Conservation (phyloP, 225 moss, liverwort and hornwort species). For the Ulota crispa region DNA sequence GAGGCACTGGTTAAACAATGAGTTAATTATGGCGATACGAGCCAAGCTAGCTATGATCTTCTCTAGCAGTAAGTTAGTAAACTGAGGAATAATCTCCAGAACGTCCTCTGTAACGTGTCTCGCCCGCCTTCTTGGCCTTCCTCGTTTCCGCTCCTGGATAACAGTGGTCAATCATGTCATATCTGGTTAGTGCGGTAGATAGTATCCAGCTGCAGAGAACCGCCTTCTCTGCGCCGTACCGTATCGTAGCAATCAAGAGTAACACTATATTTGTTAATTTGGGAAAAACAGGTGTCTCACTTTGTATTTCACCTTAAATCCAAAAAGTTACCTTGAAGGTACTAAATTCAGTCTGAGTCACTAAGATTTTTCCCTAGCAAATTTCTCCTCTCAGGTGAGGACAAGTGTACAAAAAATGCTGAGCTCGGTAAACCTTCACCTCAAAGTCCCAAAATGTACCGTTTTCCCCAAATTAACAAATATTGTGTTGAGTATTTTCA, state of each 20-base stretch:
- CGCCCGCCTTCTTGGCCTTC: background rate
- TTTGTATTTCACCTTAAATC: too few species aligned
- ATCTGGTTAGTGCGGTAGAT: background rate
- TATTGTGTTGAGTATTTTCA: background rate
- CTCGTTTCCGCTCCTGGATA: background rate
- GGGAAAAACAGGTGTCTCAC: too few species aligned
- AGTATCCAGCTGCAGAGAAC: background rate
- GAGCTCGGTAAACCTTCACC: too few species aligned
- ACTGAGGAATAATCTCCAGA: background rate
- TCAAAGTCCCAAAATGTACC: too few species aligned
- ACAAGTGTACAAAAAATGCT: too few species aligned
- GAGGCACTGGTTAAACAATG: conserved; percentile 14
- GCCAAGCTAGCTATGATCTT: background rate
- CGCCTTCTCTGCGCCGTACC: background rate
- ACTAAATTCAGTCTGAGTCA: too few species aligned
- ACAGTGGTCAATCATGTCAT: conserved; percentile 2
- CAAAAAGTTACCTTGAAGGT: too few species aligned
- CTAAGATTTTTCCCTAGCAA: too few species aligned
- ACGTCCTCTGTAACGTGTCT: conserved; percentile 7
- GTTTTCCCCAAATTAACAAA: too few species aligned
- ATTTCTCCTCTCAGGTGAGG: too few species aligned
- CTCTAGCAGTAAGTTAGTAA: background rate
- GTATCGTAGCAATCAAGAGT: too few species aligned
- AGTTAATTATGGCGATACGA: background rate
- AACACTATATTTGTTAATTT: too few species aligned